These are phyloP conservation scores for Fusarium albosuccineum DNA, from an alignment of 2,329 filamentous ascomycete genomes.

Conservation along the genomic window DNA sequence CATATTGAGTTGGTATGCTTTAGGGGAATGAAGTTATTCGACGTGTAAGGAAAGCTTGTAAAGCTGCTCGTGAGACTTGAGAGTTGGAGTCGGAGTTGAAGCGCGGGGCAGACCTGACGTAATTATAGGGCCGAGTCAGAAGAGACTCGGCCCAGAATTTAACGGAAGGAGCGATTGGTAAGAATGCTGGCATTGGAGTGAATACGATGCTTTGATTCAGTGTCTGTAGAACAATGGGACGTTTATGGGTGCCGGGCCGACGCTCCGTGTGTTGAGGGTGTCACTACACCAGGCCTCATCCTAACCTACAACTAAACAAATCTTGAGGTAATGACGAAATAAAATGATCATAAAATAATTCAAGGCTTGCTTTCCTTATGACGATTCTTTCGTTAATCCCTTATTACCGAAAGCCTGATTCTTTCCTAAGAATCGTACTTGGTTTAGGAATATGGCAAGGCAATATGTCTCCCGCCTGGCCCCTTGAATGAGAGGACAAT, in stretches of 20 bases:
- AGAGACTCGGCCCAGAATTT: not conserved
- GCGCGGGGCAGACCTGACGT: slow-evolving; percentile 39
- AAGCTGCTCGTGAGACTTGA: not conserved
- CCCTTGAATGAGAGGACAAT: too few relatives aligned
- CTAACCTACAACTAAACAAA: too few relatives aligned
- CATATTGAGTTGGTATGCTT: slow-evolving; percentile 17
- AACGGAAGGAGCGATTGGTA: slow-evolving; percentile 10
- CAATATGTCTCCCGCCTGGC: too few relatives aligned
- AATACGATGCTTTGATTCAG: not conserved
- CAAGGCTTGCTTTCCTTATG: too few relatives aligned
- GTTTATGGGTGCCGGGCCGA: slow-evolving; percentile 4
- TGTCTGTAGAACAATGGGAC: not conserved
- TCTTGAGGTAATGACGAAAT: not conserved
- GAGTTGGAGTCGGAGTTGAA: not conserved
- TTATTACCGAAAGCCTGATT: too few relatives aligned
- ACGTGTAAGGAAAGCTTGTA: not conserved
- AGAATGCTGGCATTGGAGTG: not conserved
- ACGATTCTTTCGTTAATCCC: too few relatives aligned
- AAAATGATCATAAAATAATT: not conserved
- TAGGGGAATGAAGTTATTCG: not conserved
- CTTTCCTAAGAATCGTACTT: too few relatives aligned
- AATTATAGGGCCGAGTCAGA: slow-evolving; percentile 23
- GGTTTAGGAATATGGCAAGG: too few relatives aligned
- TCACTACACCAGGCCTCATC: too few relatives aligned
- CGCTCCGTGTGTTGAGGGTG: not conserved